Percentiles rank a stretch among this genome's conserved stretches.
These are phyloP conservation scores for Globisporangium cystogenes DNA, from an alignment of 352 stramenopile genomes.

Conservation along the genomic window DNA sequence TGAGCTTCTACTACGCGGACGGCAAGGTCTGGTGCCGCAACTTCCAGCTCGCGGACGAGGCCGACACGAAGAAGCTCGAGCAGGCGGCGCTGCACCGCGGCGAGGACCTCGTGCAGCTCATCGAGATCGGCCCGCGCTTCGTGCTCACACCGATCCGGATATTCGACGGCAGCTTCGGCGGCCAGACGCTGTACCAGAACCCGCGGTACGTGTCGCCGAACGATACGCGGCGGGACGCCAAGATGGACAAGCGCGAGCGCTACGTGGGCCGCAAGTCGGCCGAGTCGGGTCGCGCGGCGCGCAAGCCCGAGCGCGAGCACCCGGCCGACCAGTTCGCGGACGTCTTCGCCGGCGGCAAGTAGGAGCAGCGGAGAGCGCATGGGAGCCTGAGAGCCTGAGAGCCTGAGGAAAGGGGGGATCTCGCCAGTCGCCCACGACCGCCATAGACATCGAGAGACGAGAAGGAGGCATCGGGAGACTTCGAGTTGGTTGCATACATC, in stretches of 20 bases:
- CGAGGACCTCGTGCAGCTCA: conserved; percentile 92
- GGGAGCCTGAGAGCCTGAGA: too few species aligned
- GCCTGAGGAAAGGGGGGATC: background rate
- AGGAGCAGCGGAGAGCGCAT: conserved; percentile 4
- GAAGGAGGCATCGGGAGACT: too few species aligned
- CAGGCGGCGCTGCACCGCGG: conserved; percentile 74
- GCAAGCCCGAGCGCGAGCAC: conserved; percentile 53
- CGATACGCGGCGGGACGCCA: conserved; percentile 79
- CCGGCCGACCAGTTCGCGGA: conserved; percentile 84
- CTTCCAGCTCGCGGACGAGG: conserved; percentile 91
- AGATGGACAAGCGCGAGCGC: conserved; percentile 90
- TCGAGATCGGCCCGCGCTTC: conserved; percentile 99
- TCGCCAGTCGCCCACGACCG: background rate
- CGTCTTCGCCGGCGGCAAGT: conserved; percentile 63
- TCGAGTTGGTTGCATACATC: too few species aligned
- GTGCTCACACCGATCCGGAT: conserved; percentile 98
- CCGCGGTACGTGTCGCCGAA: conserved; percentile 97
- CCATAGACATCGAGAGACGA: background rate
- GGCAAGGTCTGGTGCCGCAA: conserved; percentile 98
- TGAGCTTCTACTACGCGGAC: conserved; percentile 95
- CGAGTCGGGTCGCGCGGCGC: conserved; percentile 74
- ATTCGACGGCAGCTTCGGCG: conserved; percentile 98
- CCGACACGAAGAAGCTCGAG: conserved; percentile 91
- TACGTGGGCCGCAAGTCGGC: conserved; percentile 91
- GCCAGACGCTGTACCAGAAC: conserved; percentile 98